A percentile compares a stretch with the other conserved stretches of the same genome.
Evolutionary conservation across 176 grass and related monocot genomes (phyloP).

Genomic region (Chrysopogon serrulatus): DNA sequence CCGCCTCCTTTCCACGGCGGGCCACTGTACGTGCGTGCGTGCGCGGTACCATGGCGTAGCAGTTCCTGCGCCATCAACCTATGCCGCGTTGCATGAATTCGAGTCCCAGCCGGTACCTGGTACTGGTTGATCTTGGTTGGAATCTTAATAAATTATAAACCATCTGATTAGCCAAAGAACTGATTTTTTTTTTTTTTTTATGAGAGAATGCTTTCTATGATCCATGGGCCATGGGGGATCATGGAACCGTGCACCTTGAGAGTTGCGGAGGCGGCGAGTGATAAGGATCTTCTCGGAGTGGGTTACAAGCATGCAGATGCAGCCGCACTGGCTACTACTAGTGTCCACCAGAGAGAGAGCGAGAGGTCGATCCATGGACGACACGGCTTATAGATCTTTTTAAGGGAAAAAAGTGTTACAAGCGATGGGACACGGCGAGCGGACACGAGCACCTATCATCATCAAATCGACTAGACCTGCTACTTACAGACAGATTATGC

Average conservation of each 20-base stretch:
- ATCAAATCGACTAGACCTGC: conserved; percentile 5
- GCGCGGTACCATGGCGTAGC: background rate
- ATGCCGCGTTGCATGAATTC: conserved; percentile 26
- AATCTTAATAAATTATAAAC: no score
- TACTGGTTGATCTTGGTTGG: no score
- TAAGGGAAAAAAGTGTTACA: background rate
- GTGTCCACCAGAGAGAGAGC: no score
- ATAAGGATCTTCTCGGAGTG: background rate
- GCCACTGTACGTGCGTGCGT: no score
- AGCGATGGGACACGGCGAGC: background rate
- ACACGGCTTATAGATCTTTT: background rate
- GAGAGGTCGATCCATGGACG: background rate
- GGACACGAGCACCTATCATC: conserved; percentile 25
- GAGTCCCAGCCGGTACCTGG: background rate
- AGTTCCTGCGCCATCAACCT: background rate
- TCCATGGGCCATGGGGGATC: no score
- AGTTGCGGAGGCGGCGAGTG: background rate
- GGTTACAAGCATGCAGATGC: background rate
- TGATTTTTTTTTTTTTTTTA: no score
- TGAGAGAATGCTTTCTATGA: no score
- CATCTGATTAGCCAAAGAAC: no score
- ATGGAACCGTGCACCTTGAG: no score
- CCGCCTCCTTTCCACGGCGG: background rate
- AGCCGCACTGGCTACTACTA: background rate
- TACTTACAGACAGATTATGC: conserved; percentile 1